phyloP scores from a whole-genome alignment of 108 stramenopile species.

The Craspedostauros australis region DNA sequence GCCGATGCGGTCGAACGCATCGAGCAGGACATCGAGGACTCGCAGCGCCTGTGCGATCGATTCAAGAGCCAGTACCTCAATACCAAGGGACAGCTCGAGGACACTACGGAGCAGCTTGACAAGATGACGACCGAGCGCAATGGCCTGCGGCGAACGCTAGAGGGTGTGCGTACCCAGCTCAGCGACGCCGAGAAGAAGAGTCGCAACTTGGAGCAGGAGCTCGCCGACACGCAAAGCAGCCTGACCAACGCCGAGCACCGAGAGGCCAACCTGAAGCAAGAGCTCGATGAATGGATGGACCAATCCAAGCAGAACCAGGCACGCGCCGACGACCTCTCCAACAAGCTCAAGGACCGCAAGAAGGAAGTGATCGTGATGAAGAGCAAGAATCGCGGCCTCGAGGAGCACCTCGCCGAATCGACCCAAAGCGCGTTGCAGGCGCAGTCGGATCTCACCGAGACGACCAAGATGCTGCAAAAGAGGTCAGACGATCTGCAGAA shows the following conservation, averaged over 20 bases:
- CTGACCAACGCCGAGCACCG: constrained; percentile 17
- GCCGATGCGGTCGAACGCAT: constrained; percentile 66
- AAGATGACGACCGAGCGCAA: too few species aligned
- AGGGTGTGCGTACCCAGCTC: too few species aligned
- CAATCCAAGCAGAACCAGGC: constrained; percentile 18
- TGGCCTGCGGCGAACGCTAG: too few species aligned
- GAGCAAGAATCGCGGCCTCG: too few species aligned
- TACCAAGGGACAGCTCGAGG: constrained; percentile 57
- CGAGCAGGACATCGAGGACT: constrained; percentile 64
- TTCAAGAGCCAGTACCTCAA: constrained; percentile 63
- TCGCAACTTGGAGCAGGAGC: too few species aligned
- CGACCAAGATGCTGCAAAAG: neutral
- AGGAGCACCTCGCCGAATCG: neutral
- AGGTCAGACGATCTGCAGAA: neutral
- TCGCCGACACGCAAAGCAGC: neutral
- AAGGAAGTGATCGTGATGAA: neutral
- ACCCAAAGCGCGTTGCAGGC: neutral
- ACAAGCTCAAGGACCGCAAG: neutral
- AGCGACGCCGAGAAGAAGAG: too few species aligned
- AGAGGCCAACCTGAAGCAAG: constrained; percentile 21
- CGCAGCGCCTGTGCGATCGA: constrained; percentile 39
- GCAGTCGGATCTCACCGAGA: neutral
- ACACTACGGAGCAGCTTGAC: too few species aligned
- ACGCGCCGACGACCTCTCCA: constrained; percentile 19
- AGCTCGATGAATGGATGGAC: constrained; percentile 18